These are phyloP conservation scores for Omphalotus guepiniiformis DNA, from an alignment of 768 basidiomycete genomes.

Conservation along the genomic window DNA sequence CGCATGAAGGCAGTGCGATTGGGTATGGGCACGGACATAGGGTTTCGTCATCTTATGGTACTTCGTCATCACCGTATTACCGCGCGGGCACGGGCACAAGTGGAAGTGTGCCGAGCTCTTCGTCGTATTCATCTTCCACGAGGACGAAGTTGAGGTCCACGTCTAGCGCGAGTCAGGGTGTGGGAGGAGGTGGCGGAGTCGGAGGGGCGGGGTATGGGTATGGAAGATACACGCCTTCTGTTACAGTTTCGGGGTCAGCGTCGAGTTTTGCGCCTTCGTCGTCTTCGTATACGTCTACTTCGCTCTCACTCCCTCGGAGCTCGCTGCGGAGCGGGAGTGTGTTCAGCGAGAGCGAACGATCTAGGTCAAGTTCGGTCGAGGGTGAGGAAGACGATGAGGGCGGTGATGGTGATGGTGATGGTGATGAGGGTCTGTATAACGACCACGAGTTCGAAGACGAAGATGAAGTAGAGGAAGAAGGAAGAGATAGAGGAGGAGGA, in stretches of 20 bases:
- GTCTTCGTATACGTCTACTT: constrained; percentile 2
- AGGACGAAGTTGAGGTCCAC: constrained; percentile 44
- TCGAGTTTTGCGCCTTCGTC: constrained; percentile 2
- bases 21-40: constrained; percentile 3
- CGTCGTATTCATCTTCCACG: constrained; percentile 28
- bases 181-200: constrained; percentile 22
- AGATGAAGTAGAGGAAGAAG: constrained; percentile 3
- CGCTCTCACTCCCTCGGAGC: constrained; percentile 6
- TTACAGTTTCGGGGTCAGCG: neutral
- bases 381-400: constrained; percentile 2
- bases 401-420: neutral
- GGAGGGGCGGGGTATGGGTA: constrained; percentile 47
- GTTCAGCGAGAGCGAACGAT: constrained; percentile 4
- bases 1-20: constrained; percentile 6
- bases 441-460: constrained; percentile 9
- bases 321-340: constrained; percentile 9
- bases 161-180: constrained; percentile 16
- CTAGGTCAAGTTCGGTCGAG: constrained; percentile 3
- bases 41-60: constrained; percentile 2
- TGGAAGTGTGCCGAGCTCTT: neutral
- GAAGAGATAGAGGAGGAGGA: neutral
- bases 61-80: neutral
- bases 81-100: neutral
- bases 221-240: constrained; percentile 5
- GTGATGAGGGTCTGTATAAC: constrained; percentile 2